Percentiles rank a stretch among this genome's conserved stretches.
phyloP scores from a whole-genome alignment of 345 rosid species.

The Cardamine chenopodiifolia region DNA sequence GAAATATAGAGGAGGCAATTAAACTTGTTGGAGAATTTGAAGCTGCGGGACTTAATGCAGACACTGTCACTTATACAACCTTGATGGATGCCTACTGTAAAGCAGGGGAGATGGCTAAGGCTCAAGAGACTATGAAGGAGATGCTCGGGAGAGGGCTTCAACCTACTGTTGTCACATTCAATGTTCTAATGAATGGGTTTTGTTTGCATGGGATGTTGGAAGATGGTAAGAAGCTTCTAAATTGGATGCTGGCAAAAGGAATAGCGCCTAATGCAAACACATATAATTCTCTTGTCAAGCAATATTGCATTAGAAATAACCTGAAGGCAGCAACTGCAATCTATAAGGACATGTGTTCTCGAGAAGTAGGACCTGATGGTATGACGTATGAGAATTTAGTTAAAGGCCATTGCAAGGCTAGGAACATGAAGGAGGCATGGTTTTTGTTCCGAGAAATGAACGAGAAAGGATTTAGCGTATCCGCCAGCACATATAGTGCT shows the following conservation, averaged over 20 bases:
- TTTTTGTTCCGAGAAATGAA: constrained; percentile 71
- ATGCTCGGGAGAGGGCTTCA: constrained; percentile 78
- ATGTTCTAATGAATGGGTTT: constrained; percentile 89
- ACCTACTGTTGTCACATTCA: constrained; percentile 80
- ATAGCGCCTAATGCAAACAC: constrained; percentile 74
- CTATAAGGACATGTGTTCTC: constrained; percentile 61
- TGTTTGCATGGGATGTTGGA: constrained; percentile 79
- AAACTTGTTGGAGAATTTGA: constrained; percentile 79
- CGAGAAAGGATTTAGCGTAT: constrained; percentile 61
- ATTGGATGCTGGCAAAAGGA: constrained; percentile 88
- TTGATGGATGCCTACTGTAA: constrained; percentile 85
- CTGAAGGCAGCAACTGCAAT: constrained; percentile 55
- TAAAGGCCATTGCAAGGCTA: constrained; percentile 91
- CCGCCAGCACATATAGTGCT: constrained; percentile 63
- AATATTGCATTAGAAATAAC: constrained; percentile 60
- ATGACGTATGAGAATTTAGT: constrained; percentile 81
- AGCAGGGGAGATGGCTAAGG: constrained; percentile 66
- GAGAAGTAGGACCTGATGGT: constrained; percentile 68
- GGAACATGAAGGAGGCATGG: constrained; percentile 98
- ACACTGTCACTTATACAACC: constrained; percentile 75
- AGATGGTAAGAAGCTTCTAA: constrained; percentile 74
- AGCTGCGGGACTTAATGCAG: constrained; percentile 59
- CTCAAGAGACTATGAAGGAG: constrained; percentile 64
- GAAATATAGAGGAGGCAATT: constrained; percentile 62
- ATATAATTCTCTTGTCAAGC: constrained; percentile 84